Evolutionary conservation across 768 basidiomycete species (phyloP).

Genomic region (Kockovaella imperatae): DNA sequence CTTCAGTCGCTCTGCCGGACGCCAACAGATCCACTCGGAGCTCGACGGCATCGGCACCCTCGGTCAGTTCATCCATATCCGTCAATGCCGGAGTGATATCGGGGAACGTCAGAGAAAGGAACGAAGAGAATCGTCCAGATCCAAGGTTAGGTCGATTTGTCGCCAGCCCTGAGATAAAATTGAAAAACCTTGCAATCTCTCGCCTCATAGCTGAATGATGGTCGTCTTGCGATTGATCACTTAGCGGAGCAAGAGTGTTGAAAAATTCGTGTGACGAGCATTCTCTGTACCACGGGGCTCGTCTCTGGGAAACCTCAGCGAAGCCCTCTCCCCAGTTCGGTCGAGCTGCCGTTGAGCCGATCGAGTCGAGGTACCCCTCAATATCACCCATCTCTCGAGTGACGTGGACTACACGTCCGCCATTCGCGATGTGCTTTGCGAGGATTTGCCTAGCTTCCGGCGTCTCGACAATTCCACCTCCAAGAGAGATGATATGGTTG

Average conservation of each 20-base stretch:
- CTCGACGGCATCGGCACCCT: constrained; percentile 86
- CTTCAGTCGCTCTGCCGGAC: constrained; percentile 47
- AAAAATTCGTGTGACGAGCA: constrained; percentile 75
- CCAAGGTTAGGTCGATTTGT: constrained; percentile 51
- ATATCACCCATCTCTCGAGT: constrained; percentile 73
- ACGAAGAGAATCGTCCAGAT: constrained; percentile 65
- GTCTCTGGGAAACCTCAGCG: constrained; percentile 70
- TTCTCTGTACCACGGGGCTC: constrained; percentile 78
- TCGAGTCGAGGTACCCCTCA: constrained; percentile 61
- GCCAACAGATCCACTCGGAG: constrained; percentile 85
- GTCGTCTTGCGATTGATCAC: constrained; percentile 38
- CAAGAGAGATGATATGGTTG: constrained; percentile 75
- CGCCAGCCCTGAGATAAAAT: constrained; percentile 65
- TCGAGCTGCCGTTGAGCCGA: constrained; percentile 58
- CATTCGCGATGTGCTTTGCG: constrained; percentile 54
- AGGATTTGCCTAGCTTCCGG: constrained; percentile 65
- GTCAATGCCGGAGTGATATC: constrained; percentile 65
- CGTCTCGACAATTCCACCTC: constrained; percentile 90
- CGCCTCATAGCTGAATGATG: constrained; percentile 47
- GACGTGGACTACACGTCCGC: constrained; percentile 76
- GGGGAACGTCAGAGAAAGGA: constrained; percentile 86
- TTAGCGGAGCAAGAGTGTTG: constrained; percentile 52
- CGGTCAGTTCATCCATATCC: constrained; percentile 62
- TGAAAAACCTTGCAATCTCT: constrained; percentile 79
- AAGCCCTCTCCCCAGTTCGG: constrained; percentile 86